These are phyloP conservation scores for Cladosporium austrohemisphaericum DNA, from an alignment of 2,329 filamentous ascomycete species.

Conservation along the genomic window DNA sequence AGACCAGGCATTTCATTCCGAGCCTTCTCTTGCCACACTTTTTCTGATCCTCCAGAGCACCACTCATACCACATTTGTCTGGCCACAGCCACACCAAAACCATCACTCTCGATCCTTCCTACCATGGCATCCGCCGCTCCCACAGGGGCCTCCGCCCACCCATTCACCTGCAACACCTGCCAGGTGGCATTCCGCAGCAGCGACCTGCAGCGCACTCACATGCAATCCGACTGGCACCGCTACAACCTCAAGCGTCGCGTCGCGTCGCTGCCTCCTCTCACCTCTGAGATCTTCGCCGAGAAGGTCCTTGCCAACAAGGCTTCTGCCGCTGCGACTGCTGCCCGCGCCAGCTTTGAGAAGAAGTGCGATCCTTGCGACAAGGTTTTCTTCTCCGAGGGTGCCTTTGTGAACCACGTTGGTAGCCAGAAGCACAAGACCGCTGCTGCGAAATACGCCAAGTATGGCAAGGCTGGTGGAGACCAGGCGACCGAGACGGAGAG, in stretches of 20 bases:
- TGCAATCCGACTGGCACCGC: constrained; percentile 98
- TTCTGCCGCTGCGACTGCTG: constrained; percentile 74
- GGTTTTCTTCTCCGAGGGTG: constrained; percentile 95
- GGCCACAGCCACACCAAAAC: neutral
- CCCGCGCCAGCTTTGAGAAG: constrained; percentile 84
- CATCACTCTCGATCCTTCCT: neutral
- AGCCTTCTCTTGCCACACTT: neutral
- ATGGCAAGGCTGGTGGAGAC: constrained; percentile 51
- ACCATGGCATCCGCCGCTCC: constrained; percentile 11
- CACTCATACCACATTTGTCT: too few relatives aligned
- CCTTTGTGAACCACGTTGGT: constrained; percentile 84
- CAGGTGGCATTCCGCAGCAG: constrained; percentile 94
- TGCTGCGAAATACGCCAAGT: constrained; percentile 48
- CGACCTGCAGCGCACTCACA: constrained; percentile 89
- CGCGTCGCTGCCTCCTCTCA: constrained; percentile 82
- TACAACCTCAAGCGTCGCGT: constrained; percentile 88
- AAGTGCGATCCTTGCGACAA: constrained; percentile 78
- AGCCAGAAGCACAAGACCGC: constrained; percentile 84
- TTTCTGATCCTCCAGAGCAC: constrained; percentile 5
- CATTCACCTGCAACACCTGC: constrained; percentile 97
- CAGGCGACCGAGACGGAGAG: constrained; percentile 53
- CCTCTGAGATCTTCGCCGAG: constrained; percentile 89
- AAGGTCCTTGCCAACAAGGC: constrained; percentile 92
- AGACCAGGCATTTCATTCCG: too few relatives aligned
- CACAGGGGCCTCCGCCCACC: constrained; percentile 54